These are phyloP conservation scores for Dianthus caryophyllus DNA, from an alignment of 148 eudicot species.

Conservation along the genomic window DNA sequence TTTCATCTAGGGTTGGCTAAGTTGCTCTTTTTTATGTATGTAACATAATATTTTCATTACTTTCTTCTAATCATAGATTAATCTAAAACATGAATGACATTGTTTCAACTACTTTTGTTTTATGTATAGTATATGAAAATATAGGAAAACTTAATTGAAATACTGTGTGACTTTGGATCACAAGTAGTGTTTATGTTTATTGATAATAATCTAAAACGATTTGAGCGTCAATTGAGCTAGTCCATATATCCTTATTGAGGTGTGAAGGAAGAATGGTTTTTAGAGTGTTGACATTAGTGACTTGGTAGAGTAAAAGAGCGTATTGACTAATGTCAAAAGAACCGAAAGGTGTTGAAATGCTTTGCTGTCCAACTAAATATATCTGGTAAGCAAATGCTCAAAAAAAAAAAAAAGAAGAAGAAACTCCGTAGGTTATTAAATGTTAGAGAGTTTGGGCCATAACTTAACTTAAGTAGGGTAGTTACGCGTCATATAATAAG, in stretches of 20 bases:
- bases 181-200: too few species aligned
- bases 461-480: slow-evolving; percentile 7
- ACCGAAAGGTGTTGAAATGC: not conserved
- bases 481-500: slow-evolving; percentile 14
- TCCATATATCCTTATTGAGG: slow-evolving; percentile 2
- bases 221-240: slow-evolving; percentile 17
- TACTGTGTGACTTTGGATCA: too few species aligned
- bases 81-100: too few species aligned
- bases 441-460: too few species aligned
- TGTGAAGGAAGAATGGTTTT: not conserved
- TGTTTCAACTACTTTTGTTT: too few species aligned
- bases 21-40: not conserved
- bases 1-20: not conserved
- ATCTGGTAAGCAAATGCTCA: not conserved
- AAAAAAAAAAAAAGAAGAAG: too few species aligned
- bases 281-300: slow-evolving; percentile 9
- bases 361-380: not conserved
- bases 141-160: too few species aligned
- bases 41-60: too few species aligned
- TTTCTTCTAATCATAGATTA: not conserved
- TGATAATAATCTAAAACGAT: too few species aligned
- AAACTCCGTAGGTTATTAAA: too few species aligned
- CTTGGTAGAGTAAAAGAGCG: not conserved
- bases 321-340: not conserved
- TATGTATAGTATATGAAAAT: too few species aligned